A percentile compares a stretch with the other conserved stretches of the same genome.
These are phyloP conservation scores for Diutina neorugosa DNA, from an alignment of 1,139 yeast species.

Conservation along the genomic window DNA sequence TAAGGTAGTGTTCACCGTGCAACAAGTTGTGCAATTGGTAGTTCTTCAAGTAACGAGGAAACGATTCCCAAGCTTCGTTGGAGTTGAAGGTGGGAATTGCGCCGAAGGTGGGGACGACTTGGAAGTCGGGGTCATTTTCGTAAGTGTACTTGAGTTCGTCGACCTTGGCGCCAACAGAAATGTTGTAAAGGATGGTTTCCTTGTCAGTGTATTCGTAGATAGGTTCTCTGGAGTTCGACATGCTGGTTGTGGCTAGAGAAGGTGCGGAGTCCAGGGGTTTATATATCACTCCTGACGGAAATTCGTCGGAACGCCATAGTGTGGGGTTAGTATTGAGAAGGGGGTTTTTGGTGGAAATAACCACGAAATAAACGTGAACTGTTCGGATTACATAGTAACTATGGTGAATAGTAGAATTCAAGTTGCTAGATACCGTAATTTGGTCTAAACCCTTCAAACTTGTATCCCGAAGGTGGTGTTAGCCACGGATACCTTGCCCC, in stretches of 20 bases:
- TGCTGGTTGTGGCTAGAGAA: neutral
- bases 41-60: constrained; percentile 53
- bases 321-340: neutral
- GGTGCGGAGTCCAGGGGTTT: neutral
- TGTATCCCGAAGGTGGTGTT: neutral
- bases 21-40: constrained; percentile 82
- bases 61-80: constrained; percentile 38
- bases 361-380: neutral
- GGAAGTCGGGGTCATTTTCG: constrained; percentile 70
- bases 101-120: constrained; percentile 87
- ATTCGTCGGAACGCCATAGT: neutral
- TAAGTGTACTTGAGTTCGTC: constrained; percentile 69
- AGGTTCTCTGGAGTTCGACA: constrained; percentile 3
- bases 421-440: too few relatives aligned
- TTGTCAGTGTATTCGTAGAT: constrained; percentile 21
- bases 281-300: neutral
- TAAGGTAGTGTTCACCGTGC: constrained; percentile 93
- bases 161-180: constrained; percentile 80
- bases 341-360: neutral
- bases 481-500: constrained; percentile 2
- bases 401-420: neutral
- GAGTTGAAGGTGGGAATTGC: constrained; percentile 63
- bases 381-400: neutral
- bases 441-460: neutral
- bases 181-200: constrained; percentile 75